These are phyloP conservation scores for Paramecium pentaurelia DNA, from an alignment of 73 alveolate genomes.

Conservation along the genomic window DNA sequence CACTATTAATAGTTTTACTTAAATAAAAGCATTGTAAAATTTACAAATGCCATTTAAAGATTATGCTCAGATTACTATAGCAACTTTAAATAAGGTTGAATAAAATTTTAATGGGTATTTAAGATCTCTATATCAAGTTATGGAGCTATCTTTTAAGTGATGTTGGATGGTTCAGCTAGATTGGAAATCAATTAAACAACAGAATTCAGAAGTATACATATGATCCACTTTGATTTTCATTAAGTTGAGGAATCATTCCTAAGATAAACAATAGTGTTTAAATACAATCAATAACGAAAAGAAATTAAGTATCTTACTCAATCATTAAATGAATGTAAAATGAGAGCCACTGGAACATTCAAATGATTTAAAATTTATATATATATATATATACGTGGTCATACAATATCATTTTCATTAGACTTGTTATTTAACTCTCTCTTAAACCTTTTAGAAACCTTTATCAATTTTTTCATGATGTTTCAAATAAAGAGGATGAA, in stretches of 20 bases:
- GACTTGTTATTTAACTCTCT: not conserved
- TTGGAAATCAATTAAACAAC: constrained; percentile 30
- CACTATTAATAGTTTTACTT: not conserved
- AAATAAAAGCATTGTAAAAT: not conserved
- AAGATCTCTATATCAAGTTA: not conserved
- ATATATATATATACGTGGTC: not conserved
- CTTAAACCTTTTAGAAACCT: constrained; percentile 8
- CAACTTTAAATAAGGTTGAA: constrained; percentile 39
- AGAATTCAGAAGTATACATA: not conserved
- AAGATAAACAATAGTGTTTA: not conserved
- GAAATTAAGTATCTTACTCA: not conserved
- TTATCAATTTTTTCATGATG: constrained; percentile 68
- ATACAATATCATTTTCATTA: not conserved
- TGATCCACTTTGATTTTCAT: constrained; percentile 44
- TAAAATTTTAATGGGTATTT: constrained; percentile 12
- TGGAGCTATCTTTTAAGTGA: not conserved
- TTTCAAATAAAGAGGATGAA: constrained; percentile 63
- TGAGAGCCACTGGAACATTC: constrained; percentile 21
- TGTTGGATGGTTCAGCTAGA: constrained; percentile 52
- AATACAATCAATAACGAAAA: constrained; percentile 25
- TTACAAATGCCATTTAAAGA: constrained; percentile 22
- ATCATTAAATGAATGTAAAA: not conserved
- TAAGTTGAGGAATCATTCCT: not conserved
- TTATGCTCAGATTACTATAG: not conserved
- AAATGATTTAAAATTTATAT: not conserved